A percentile compares a stretch with the other conserved stretches of the same genome.
These are phyloP conservation scores for Aureobasidium melanogenum DNA, from an alignment of 2,329 filamentous ascomycete species.

Conservation along the genomic window DNA sequence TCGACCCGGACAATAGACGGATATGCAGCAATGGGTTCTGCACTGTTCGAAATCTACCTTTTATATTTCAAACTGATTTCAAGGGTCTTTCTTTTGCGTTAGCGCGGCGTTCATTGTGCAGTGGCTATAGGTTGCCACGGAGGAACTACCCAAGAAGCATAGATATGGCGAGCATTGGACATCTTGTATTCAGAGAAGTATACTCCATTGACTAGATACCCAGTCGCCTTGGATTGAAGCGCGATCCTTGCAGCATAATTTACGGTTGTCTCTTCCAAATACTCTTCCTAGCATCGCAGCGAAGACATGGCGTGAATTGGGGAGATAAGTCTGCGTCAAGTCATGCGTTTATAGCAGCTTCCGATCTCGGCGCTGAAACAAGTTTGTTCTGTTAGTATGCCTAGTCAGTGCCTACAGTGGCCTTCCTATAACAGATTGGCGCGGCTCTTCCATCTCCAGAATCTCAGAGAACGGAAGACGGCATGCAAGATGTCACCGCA, in stretches of 20 bases:
- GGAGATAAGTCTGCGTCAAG: neutral
- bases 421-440: neutral
- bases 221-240: neutral
- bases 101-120: conserved; percentile 11
- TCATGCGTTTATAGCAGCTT: neutral
- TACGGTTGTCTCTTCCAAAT: neutral
- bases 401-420: no score
- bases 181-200: neutral
- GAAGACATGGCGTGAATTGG: neutral
- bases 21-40: neutral
- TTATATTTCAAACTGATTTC: neutral
- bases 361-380: neutral
- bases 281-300: neutral
- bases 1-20: conserved; percentile 48
- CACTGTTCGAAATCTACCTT: neutral
- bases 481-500: neutral
- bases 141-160: neutral
- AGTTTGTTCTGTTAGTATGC: neutral
- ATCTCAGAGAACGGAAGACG: neutral
- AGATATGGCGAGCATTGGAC: neutral
- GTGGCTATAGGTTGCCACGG: neutral
- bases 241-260: neutral
- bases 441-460: conserved; percentile 4
- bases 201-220: neutral
- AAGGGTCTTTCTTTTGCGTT: conserved; percentile 5